These are phyloP conservation scores for Russula foetens DNA, from an alignment of 768 basidiomycete genomes.

Conservation along the genomic window DNA sequence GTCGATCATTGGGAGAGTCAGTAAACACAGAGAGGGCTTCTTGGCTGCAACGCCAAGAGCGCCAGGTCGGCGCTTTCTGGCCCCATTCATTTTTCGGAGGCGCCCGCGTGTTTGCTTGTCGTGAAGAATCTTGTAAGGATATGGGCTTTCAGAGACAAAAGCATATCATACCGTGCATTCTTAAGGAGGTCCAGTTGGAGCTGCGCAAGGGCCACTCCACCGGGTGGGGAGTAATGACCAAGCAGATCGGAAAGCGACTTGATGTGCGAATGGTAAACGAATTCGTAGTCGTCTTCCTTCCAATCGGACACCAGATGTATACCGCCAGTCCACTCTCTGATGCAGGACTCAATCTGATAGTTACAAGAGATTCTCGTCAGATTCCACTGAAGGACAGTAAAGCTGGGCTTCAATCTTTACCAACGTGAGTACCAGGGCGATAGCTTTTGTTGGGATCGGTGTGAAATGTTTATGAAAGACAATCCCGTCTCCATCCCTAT, in stretches of 20 bases:
- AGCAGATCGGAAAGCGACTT: background rate
- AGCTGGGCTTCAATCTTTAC: too few species aligned
- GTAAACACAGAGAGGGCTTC: too few species aligned
- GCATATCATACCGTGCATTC: background rate
- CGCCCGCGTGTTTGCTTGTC: background rate
- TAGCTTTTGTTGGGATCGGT: background rate
- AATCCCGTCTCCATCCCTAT: background rate
- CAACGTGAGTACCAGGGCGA: constrained; percentile 6
- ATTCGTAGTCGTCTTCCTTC: background rate
- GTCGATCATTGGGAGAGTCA: too few species aligned
- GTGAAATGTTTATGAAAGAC: background rate
- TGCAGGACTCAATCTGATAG: too few species aligned
- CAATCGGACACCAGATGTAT: too few species aligned
- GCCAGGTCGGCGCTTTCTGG: background rate
- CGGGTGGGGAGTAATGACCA: background rate
- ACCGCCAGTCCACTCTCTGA: too few species aligned
- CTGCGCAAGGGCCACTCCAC: background rate
- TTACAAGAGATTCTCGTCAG: too few species aligned
- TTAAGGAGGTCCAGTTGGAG: background rate
- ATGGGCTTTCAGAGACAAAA: background rate
- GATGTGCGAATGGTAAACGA: background rate
- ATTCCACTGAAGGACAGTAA: too few species aligned
- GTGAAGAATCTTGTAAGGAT: background rate
- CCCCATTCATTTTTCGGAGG: background rate
- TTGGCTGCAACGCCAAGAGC: too few species aligned